Percentiles rank a stretch among this genome's conserved stretches.
These are phyloP conservation scores for Fusarium pseudograminearum DNA, from an alignment of 2,329 filamentous ascomycete species.

Conservation along the genomic window DNA sequence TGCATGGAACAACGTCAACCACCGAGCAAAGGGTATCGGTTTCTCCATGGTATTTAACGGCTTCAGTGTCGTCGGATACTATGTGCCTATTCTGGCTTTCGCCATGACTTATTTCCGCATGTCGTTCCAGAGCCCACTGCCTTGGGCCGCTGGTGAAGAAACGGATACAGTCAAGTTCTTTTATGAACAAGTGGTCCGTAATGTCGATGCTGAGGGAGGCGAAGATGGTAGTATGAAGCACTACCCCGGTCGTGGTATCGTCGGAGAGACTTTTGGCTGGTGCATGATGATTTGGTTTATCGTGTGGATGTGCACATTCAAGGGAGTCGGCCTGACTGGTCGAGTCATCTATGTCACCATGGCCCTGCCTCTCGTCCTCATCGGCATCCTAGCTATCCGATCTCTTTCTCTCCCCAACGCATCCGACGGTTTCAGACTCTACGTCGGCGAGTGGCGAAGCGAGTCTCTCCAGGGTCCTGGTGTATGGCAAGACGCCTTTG, in stretches of 20 bases:
- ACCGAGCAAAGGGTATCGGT: slow-evolving; percentile 63
- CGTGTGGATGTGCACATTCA: slow-evolving; percentile 68
- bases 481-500: slow-evolving; percentile 65
- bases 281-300: slow-evolving; percentile 67
- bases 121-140: slow-evolving; percentile 64
- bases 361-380: slow-evolving; percentile 66
- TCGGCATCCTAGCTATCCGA: slow-evolving; percentile 64
- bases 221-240: slow-evolving; percentile 3
- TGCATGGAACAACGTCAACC: slow-evolving; percentile 62
- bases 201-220: not conserved
- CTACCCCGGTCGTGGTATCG: slow-evolving; percentile 58
- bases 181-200: slow-evolving; percentile 53
- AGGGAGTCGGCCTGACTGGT: slow-evolving; percentile 65
- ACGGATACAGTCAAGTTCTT: not conserved
- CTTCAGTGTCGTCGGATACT: slow-evolving; percentile 65
- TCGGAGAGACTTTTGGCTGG: slow-evolving; percentile 67
- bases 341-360: slow-evolving; percentile 69
- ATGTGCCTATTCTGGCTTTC: slow-evolving; percentile 66
- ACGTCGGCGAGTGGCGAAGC: slow-evolving; percentile 55
- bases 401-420: slow-evolving; percentile 64
- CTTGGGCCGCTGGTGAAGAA: slow-evolving; percentile 55
- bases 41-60: slow-evolving; percentile 63
- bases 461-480: slow-evolving; percentile 53
- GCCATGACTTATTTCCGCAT: slow-evolving; percentile 68
- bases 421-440: slow-evolving; percentile 59